Base-by-base conservation (phyloP, 306 rosid species). In the Gynostemma pentaphyllum region DNA sequence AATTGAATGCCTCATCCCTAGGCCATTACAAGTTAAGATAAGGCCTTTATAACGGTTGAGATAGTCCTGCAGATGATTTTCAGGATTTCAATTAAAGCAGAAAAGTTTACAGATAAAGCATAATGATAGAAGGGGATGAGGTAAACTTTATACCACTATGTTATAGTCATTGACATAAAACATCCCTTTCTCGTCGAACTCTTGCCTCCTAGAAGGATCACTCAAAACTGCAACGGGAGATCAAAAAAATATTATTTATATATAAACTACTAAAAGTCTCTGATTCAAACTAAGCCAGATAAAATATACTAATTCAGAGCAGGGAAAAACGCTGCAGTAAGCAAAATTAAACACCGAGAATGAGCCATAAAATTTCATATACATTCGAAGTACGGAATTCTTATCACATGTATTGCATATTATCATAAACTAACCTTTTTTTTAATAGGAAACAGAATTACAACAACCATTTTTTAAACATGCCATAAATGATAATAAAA, bases 11-110 rank as follows among this genome's bases (percentile, higher is more conserved):
- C 77, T 86, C 45, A 94, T 68, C 69, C 99, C 99, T 10, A 94
- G 95, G 64, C 99, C 99, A 67, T 88, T 94, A 75, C 99, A 94
- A 2, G 99, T 94, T 82, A 94, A 75, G 81, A 94, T 86, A 66
- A 94, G 99, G 60, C 99, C 88, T 81, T 88, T 94, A 85, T 94
- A 77, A 27, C 97, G 90, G 74, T 88, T 76, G 42, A 94, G 95
- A 76, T 94, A 88, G 75, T 94, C 99, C 99, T 94, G 82, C 74
- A 68, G 28, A 63, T 55, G 62, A 32, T 32, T 32, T 2, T 2
- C 7, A 4, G 36, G 27, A 60, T 12, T 12, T 22, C 1, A 37
- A 60, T 60, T 39, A 1, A 36, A 34, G 48, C 1, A 39, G 19
- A 12, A 5, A 34, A 0, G 4, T 36, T 39, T 59, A 39, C 30